phyloP scores from a whole-genome alignment of 108 stramenopile genomes.

The Discostella pseudostelligera region DNA sequence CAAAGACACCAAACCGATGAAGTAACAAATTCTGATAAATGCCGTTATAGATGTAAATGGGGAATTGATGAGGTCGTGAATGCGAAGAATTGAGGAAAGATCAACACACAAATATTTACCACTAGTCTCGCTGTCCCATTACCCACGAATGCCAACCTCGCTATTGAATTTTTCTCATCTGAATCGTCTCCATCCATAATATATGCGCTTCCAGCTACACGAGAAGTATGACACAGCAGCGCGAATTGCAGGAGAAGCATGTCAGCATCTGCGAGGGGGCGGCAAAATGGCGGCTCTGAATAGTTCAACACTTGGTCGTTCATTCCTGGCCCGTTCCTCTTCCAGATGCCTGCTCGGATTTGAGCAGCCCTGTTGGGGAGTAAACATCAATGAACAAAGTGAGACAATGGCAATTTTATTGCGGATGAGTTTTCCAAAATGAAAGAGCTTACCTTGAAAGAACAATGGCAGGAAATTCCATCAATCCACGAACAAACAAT shows the following conservation, averaged over 20 bases:
- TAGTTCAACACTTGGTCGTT: conserved; percentile 82
- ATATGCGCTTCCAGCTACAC: conserved; percentile 10
- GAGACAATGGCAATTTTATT: neutral
- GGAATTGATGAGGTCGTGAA: conserved; percentile 9
- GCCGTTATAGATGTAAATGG: conserved; percentile 47
- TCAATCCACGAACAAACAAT: conserved; percentile 65
- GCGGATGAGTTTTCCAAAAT: neutral
- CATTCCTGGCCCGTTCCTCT: conserved; percentile 89
- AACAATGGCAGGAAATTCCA: conserved; percentile 81
- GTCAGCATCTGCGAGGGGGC: conserved; percentile 88
- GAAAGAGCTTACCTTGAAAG: conserved; percentile 25
- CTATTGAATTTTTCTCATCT: neutral
- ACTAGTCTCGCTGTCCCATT: conserved; percentile 29
- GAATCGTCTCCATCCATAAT: neutral
- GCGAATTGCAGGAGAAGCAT: conserved; percentile 79
- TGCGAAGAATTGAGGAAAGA: neutral
- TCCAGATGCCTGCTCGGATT: conserved; percentile 90
- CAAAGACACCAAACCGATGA: conserved; percentile 77
- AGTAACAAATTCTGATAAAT: conserved; percentile 60
- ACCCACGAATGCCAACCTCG: conserved; percentile 6
- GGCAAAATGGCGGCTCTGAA: conserved; percentile 92
- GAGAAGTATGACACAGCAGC: conserved; percentile 51
- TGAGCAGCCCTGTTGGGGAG: conserved; percentile 58
- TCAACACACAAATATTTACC: neutral
- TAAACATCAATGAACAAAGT: neutral